Evolutionary conservation across 2,329 filamentous ascomycete genomes (phyloP).

Genomic region (Aspergillus amoenus): DNA sequence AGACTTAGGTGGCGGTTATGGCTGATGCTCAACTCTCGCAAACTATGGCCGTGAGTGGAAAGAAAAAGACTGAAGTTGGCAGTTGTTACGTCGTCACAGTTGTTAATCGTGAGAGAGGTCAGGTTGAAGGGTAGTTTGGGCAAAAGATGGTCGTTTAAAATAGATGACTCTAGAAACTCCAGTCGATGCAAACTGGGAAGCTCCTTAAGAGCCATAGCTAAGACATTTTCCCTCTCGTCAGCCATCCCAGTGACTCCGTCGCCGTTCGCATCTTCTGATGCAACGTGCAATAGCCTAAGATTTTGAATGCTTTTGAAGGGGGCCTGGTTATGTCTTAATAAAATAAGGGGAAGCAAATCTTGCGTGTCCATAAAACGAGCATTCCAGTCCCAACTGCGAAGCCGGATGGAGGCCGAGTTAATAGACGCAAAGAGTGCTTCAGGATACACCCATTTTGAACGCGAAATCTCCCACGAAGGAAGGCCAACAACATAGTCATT

Average conservation of each 20-base stretch:
- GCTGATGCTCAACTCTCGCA: slow-evolving; percentile 68
- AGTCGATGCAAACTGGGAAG: slow-evolving; percentile 67
- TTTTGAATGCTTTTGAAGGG: slow-evolving; percentile 50
- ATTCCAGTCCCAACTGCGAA: slow-evolving; percentile 59
- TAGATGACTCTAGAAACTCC: slow-evolving; percentile 71
- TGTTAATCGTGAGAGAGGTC: slow-evolving; percentile 68
- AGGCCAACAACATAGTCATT: slow-evolving; percentile 53
- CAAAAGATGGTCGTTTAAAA: slow-evolving; percentile 69
- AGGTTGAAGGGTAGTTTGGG: slow-evolving; percentile 66
- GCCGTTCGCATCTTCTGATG: slow-evolving; percentile 19
- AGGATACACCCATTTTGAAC: slow-evolving; percentile 67
- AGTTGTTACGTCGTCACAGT: slow-evolving; percentile 74
- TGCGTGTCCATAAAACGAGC: slow-evolving; percentile 43
- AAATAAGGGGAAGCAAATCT: slow-evolving; percentile 45
- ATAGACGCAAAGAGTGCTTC: slow-evolving; percentile 65
- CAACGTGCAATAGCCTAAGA: slow-evolving; percentile 40
- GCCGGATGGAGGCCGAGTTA: slow-evolving; percentile 46
- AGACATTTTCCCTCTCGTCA: slow-evolving; percentile 27
- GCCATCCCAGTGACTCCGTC: slow-evolving; percentile 45
- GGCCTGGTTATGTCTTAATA: slow-evolving; percentile 54
- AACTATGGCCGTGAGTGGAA: slow-evolving; percentile 62
- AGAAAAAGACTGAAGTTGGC: slow-evolving; percentile 67
- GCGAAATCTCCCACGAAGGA: slow-evolving; percentile 27
- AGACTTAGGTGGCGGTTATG: slow-evolving; percentile 80
- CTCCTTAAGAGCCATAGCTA: slow-evolving; percentile 51